Evolutionary conservation across 2,329 filamentous ascomycete genomes (phyloP).

Genomic region (Neodidymelliopsis sp.): DNA sequence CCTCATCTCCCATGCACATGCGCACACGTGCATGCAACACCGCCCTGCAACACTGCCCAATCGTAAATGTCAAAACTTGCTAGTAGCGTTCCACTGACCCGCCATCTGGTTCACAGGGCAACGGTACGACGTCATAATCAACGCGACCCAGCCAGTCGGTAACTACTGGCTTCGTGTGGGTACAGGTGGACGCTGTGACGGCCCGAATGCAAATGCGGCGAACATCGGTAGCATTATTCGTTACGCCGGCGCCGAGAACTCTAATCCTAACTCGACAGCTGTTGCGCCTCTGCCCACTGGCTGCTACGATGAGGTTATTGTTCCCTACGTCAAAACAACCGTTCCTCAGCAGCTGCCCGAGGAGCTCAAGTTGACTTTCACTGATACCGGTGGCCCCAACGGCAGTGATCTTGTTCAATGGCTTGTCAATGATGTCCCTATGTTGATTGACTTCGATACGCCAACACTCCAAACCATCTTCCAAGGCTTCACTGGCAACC

Average conservation of each 20-base stretch:
- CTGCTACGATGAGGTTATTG: conserved; percentile 53
- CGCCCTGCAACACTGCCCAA: too few relatives aligned
- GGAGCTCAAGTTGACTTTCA: conserved; percentile 38
- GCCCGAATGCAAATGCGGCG: conserved; percentile 41
- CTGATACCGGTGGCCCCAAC: conserved; percentile 26
- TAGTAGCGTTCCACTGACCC: conserved; percentile 32
- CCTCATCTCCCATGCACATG: conserved; percentile 8
- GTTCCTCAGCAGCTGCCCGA: conserved; percentile 39
- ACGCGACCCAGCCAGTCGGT: conserved; percentile 37
- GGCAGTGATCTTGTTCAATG: conserved; percentile 47
- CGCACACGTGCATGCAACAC: conserved; percentile 9
- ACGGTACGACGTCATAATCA: conserved; percentile 52
- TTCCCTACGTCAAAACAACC: conserved; percentile 49
- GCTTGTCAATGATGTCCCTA: conserved; percentile 49
- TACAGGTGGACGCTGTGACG: conserved; percentile 47
- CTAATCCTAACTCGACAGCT: conserved; percentile 40
- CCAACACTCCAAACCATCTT: conserved; percentile 50
- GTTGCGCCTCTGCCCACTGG: conserved; percentile 43
- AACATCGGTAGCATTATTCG: conserved; percentile 53
- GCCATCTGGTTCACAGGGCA: conserved; percentile 36
- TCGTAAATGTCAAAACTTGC: conserved; percentile 19
- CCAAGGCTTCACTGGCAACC: conserved; percentile 37
- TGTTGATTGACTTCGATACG: conserved; percentile 46
- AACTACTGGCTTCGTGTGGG: conserved; percentile 50
- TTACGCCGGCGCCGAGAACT: conserved; percentile 47